These are phyloP conservation scores for Neonectria faginata DNA, from an alignment of 2,329 filamentous ascomycete species.

Conservation along the genomic window DNA sequence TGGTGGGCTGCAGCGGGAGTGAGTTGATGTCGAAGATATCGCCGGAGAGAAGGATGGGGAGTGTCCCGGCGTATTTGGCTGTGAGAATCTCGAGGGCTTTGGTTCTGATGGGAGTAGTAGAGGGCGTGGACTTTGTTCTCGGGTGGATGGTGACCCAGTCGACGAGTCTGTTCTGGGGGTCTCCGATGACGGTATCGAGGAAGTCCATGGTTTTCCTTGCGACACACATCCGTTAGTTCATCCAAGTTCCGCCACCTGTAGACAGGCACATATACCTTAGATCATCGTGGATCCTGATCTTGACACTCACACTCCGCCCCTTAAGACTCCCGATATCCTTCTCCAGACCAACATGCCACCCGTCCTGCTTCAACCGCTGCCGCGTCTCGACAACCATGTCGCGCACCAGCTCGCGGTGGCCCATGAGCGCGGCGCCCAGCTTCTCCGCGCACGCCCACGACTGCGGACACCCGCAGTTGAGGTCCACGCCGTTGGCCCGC, in stretches of 20 bases:
- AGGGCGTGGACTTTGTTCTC: constrained; percentile 70
- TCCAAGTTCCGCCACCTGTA: background rate
- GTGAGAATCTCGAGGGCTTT: constrained; percentile 70
- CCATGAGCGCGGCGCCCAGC: constrained; percentile 77
- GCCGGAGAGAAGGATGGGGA: constrained; percentile 76
- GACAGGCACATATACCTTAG: constrained; percentile 55
- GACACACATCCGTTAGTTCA: background rate
- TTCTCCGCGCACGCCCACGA: constrained; percentile 77
- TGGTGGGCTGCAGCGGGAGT: constrained; percentile 57
- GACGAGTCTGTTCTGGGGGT: constrained; percentile 62
- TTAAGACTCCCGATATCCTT: constrained; percentile 56
- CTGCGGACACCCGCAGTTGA: constrained; percentile 81
- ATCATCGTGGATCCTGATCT: constrained; percentile 76
- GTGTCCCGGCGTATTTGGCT: constrained; percentile 61
- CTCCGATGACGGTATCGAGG: constrained; percentile 70
- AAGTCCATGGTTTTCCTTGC: constrained; percentile 69
- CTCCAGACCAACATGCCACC: constrained; percentile 63
- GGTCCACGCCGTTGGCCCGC: constrained; percentile 72
- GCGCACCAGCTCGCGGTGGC: constrained; percentile 71
- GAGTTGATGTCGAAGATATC: constrained; percentile 71
- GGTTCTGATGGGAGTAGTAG: constrained; percentile 69
- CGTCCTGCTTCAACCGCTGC: constrained; percentile 60
- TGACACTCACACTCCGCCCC: constrained; percentile 73
- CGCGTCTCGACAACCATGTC: constrained; percentile 73
- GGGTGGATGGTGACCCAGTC: constrained; percentile 80